Conservation (phyloP, 495 filamentous ascomycete species). For the Hyphodiscus hymeniophilus region DNA sequence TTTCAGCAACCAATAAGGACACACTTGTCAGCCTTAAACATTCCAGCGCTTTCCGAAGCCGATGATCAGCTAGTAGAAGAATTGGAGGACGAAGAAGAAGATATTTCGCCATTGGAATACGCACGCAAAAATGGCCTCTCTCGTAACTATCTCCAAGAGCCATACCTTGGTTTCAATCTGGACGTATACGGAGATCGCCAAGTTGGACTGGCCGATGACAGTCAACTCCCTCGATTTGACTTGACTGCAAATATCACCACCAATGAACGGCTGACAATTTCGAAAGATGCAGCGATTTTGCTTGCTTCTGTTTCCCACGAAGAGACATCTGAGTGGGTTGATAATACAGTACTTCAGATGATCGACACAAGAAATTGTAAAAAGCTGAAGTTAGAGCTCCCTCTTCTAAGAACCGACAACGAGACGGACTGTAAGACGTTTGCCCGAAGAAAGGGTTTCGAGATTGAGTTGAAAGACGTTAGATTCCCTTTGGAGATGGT, state of each 20-base stretch:
- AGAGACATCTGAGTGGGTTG: constrained; percentile 17
- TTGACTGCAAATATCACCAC: constrained; percentile 12
- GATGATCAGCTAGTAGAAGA: no score
- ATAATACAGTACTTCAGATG: constrained; percentile 19
- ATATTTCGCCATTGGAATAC: constrained; percentile 27
- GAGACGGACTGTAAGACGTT: constrained; percentile 35
- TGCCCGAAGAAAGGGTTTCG: constrained; percentile 24
- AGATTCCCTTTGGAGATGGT: constrained; percentile 38
- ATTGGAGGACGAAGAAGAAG: constrained; percentile 7
- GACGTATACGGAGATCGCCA: constrained; percentile 2
- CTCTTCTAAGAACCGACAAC: constrained; percentile 41
- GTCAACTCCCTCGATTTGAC: constrained; percentile 22
- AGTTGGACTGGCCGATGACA: constrained; percentile 13
- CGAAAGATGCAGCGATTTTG: constrained; percentile 15
- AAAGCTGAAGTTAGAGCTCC: constrained; percentile 32
- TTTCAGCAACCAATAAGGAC: no score
- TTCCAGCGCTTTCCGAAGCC: no score
- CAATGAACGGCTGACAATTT: constrained; percentile 24
- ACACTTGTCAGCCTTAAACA: no score
- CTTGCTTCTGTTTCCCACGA: constrained; percentile 12
- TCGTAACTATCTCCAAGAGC: constrained; percentile 25
- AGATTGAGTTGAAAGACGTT: constrained; percentile 28
- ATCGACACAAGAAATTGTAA: constrained; percentile 3
- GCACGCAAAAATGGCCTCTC: constrained; percentile 33
- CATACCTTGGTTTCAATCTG: constrained; percentile 8